Evolutionary conservation across 345 rosid species (phyloP).

Genomic region (Barbarea vulgaris): DNA sequence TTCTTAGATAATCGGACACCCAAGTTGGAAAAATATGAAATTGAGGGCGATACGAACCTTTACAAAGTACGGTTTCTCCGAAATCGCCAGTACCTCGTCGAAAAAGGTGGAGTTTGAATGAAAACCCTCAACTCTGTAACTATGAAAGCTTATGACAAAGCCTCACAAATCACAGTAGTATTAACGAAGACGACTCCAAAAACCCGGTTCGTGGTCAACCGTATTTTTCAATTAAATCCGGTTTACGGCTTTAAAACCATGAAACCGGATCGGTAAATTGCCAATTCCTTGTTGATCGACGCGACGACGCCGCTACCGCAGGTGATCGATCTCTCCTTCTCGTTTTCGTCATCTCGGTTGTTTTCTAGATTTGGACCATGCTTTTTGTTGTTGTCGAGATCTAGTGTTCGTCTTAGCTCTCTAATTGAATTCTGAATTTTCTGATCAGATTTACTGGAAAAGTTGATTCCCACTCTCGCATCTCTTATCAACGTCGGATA

Average conservation of each 20-base stretch:
- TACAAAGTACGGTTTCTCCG: background rate
- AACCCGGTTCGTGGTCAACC: background rate
- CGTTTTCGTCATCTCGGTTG: background rate
- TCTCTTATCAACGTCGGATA: constrained; percentile 13
- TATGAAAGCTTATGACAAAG: background rate
- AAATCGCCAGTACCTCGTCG: constrained; percentile 12
- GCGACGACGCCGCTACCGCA: constrained; percentile 21
- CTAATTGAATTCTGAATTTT: background rate
- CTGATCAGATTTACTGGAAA: constrained; percentile 5
- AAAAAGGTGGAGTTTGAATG: background rate
- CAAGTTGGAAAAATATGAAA: background rate
- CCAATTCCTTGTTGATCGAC: too few species aligned
- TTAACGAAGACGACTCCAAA: constrained; percentile 5
- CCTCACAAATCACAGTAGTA: too few species aligned
- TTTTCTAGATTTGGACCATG: background rate
- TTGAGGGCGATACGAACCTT: background rate
- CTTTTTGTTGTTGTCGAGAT: background rate
- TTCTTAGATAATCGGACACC: background rate
- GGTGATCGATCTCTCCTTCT: constrained; percentile 9
- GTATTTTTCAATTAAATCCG: background rate
- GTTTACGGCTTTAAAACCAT: background rate
- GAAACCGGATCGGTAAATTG: background rate
- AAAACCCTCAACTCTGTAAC: background rate
- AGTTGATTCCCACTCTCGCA: background rate
- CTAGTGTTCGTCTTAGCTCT: background rate